Evolutionary conservation across 306 rosid species (phyloP), one percentile per base, ranked within the genome.

Genomic region (Vicia villosa): DNA sequence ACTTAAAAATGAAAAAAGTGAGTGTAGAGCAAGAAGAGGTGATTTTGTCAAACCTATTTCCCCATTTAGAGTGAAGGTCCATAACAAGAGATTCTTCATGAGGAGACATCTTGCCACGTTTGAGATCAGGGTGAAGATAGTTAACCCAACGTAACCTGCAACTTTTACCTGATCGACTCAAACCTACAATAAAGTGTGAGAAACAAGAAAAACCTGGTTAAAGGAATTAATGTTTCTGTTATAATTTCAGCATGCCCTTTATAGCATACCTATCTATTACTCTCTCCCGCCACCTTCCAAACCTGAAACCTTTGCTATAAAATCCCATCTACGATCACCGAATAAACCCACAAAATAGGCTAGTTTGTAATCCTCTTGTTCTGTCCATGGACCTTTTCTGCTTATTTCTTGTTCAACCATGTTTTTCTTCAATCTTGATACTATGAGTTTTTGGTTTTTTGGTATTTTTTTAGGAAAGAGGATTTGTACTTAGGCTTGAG

Each of bases 201-300:
- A 50, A 19, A 50, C 56, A 50, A 50, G 56, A 46, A 15, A 46
- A 46, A 50, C 56, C 5, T 50, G 74, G 82, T 84, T 82, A 84
- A 89, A 86, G 77, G 66, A 41, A 40, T 47, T 56, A 56, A 57
- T 74, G 88, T 62, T 79, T 81, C 56, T 66, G 16, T 32, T 45
- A 68, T 45, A 66, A 73, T 12, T 55, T 63, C 20, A 28, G 52
- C 82, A 76, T 82, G 54, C 64, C 86, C 84, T 50, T 36, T 79
- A 76, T 75, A 74, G 56, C 96, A 76, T 89, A 75, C 95, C 92
- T 91, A 77, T 73, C 21, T 28, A 28, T 63, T 17, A 62, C 22
- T 74, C 52, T 89, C 97, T 88, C 97, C 99, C 96, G 55, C 99
- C 99, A 91, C 97, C 99, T 85, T 63, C 88, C 99, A 95, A 95